Base-by-base conservation (phyloP, 257 asterid genomes). In the Forsythia suspensa region DNA sequence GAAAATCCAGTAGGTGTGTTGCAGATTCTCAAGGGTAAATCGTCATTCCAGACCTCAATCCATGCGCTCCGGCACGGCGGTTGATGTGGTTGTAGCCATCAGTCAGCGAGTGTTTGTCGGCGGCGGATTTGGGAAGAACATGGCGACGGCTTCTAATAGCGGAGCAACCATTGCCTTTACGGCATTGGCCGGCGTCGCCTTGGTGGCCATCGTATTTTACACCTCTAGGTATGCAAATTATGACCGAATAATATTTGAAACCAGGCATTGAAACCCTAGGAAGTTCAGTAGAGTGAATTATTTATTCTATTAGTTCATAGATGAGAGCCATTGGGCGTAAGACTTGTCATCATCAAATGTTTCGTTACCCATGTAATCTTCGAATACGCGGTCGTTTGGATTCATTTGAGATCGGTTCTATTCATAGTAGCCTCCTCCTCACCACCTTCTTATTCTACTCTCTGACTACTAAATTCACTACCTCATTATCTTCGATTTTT, bases 21-120 rank as follows among this genome's bases (percentile, higher is more conserved):
- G 6, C 39, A 9, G 70, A 8, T 16, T 6, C 65, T n/a, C 11
- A 18, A 63, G 70, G 70, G 70, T 63, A 24, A 24, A 29, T 63
- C 70, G 40, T 63, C 70, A 10, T 63, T 63, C 7, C 70, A 29
- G 70, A 29, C 16, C 16, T 63, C 70, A 39, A 29, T 24, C 40
- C 39, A 63, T 24, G 70, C 70, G 70, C 70, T 63, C 70, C 70
- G 70, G 70, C 18, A 18, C 8, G 70, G 38, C 70, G 40, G 70
- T 63, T 63, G 70, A 63, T 63, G 70, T 63, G 40, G 70, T 63
- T n/a, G 70, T 63, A 63, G 40, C 40, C 70, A 63, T 63, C 70
- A 63, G 70, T 63, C 39, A 63, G 70, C 37, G 40, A 29, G 70
- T 63, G 38, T 63, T 63, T 63, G 38, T 21, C 18, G 70, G 70